Evolutionary conservation across 1,284 basidiomycete genomes (phyloP).

Genomic region (Irpex lacteus): DNA sequence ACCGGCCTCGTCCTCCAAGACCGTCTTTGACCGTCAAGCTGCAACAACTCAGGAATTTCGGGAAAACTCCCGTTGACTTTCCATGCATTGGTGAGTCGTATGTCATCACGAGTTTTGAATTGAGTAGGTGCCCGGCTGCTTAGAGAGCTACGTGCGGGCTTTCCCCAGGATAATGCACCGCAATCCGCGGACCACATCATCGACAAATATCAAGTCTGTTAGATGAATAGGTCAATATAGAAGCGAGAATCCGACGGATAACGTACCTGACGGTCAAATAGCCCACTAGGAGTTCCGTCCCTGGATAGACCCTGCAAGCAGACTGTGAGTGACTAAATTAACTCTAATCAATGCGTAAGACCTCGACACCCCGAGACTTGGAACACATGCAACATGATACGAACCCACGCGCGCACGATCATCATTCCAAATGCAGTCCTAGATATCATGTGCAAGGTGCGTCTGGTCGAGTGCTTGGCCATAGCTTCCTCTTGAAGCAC

Average conservation of each 20-base stretch:
- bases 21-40: no score
- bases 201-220: no score
- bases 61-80: no score
- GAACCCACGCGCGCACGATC: background rate
- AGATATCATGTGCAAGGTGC: background rate
- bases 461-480: no score
- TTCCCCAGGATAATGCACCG: no score
- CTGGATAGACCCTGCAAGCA: background rate
- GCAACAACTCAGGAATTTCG: no score
- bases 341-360: background rate
- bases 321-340: background rate
- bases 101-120: no score
- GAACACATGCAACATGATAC: background rate
- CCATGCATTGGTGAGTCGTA: no score
- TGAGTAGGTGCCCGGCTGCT: no score
- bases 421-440: background rate
- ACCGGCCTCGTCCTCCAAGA: no score
- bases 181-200: no score
- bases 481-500: background rate
- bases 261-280: background rate
- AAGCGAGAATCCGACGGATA: background rate
- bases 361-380: background rate
- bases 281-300: background rate
- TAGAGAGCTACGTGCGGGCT: no score
- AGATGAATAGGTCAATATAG: background rate